Evolutionary conservation across 2,329 filamentous ascomycete genomes (phyloP), one percentile per base, ranked within the genome.

Genomic region (Claviceps spartinae): DNA sequence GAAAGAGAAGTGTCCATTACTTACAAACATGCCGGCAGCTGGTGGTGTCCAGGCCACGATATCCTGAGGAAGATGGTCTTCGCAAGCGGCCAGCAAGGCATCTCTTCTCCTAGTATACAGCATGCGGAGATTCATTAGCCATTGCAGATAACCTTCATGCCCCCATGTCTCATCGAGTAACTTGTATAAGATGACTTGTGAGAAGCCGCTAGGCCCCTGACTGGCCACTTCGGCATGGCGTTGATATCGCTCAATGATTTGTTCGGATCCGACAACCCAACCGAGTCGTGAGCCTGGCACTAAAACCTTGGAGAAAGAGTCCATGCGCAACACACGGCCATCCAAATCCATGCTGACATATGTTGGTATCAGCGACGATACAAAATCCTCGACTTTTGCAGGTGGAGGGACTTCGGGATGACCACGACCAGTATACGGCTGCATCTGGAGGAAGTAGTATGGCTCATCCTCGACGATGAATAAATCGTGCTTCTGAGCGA

Each of bases 161-260:
- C 91, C 93, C 93, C 93, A 98, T 48, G 83, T 82, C 67, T 95
- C 88, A 58, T 98, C 93, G 2, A 98, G 75, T 22, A 98, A 74
- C 70, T 95, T 94, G 72, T 86, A 90, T 51, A 97, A 71, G 8
- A 91, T 74, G 22, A 93, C 73, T 70, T 97, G 91, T 0, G 86
- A 82, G 61, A 95, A 79, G 44, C 93, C 93, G 52, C 81, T 83
- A 0, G 93, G 89, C 18, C 87, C 88, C 64, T 98, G 93, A 46
- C 83, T 88, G 41, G 82, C 85, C 22, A 85, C 81, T 68, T 98
- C 93, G 57, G 83, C 83, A 67, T 94, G 88, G 45, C 86, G 83
- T 56, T 83, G 74, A 68, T 88, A 95, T 41, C 86, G 79, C 67
- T 95, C 86, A 53, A 94, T 72, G 54, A 98, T 76, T 70, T 96